A percentile compares a stretch with the other conserved stretches of the same genome.
These are phyloP conservation scores for Platanthera guangdongensis DNA, from an alignment of 106 monocot genomes.

Conservation along the genomic window DNA sequence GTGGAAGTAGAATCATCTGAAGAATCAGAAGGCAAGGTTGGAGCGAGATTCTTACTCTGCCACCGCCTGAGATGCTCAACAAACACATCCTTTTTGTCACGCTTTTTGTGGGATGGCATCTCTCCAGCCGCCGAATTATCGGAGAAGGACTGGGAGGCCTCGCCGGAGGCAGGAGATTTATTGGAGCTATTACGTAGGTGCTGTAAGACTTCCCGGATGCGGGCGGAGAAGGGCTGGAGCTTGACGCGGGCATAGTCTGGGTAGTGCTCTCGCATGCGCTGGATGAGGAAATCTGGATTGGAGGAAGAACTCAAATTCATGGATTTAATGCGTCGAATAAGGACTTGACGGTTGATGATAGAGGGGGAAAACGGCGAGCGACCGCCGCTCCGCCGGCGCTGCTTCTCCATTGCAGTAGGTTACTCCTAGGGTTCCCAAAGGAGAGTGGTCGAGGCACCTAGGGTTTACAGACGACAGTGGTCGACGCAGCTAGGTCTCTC, in stretches of 20 bases:
- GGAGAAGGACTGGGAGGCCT: not conserved
- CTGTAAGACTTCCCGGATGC: slow-evolving; percentile 21
- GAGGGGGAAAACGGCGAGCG: slow-evolving; percentile 16
- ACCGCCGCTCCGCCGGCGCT: slow-evolving; percentile 14
- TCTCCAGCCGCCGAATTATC: not conserved
- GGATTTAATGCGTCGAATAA: slow-evolving; percentile 32
- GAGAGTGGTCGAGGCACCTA: too few relatives aligned
- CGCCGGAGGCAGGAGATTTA: not conserved
- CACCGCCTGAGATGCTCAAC: slow-evolving; percentile 24
- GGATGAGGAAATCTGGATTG: slow-evolving; percentile 18
- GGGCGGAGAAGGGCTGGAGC: slow-evolving; percentile 31
- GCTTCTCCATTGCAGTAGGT: slow-evolving; percentile 21
- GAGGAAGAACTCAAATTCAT: slow-evolving; percentile 1
- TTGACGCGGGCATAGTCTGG: slow-evolving; percentile 45
- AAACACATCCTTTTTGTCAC: not conserved
- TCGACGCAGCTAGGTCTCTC: too few relatives aligned
- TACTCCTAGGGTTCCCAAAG: too few relatives aligned
- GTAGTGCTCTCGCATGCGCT: slow-evolving; percentile 35
- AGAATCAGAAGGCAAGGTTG: slow-evolving; percentile 4
- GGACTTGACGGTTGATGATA: slow-evolving; percentile 1
- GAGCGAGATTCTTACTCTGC: not conserved
- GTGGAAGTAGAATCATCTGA: slow-evolving; percentile 23
- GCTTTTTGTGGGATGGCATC: slow-evolving; percentile 9
- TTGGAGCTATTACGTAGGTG: slow-evolving; percentile 5
- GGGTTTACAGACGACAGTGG: too few relatives aligned